Percentiles rank a stretch among this genome's conserved stretches.
These are phyloP conservation scores for Penicillium griseofulvum DNA, from an alignment of 2,329 filamentous ascomycete genomes.

Conservation along the genomic window DNA sequence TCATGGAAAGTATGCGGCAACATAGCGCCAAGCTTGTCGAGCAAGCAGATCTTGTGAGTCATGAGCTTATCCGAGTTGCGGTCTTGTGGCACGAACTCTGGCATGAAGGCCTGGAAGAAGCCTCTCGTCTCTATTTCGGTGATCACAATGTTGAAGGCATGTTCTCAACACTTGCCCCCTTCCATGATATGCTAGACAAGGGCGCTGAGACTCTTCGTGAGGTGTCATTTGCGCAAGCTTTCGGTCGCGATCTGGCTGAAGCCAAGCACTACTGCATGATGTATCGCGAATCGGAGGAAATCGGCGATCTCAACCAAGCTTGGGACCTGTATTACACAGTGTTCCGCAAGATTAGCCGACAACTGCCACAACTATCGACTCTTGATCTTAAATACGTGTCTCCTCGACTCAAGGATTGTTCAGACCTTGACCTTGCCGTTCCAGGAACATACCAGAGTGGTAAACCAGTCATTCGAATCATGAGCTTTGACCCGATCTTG, in stretches of 20 bases:
- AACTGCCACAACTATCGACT: conserved; percentile 86
- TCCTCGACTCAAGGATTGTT: conserved; percentile 81
- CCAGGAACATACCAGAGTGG: conserved; percentile 88
- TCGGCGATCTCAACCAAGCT: conserved; percentile 92
- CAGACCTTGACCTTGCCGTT: conserved; percentile 87
- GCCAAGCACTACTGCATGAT: conserved; percentile 94
- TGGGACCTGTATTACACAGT: conserved; percentile 99
- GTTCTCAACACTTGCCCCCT: conserved; percentile 83
- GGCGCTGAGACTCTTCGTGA: conserved; percentile 92
- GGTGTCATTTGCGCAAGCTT: conserved; percentile 96
- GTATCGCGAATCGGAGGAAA: conserved; percentile 82
- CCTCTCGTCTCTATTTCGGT: conserved; percentile 92
- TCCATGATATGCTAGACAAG: conserved; percentile 86
- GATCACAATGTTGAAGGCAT: conserved; percentile 97
- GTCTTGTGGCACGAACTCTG: conserved; percentile 98
- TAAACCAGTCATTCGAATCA: conserved; percentile 76
- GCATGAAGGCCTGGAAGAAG: conserved; percentile 97
- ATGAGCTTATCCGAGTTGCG: conserved; percentile 93
- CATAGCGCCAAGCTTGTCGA: conserved; percentile 91
- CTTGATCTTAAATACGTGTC: conserved; percentile 96
- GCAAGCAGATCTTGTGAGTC: conserved; percentile 91
- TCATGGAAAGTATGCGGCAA: conserved; percentile 97
- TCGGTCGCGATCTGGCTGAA: conserved; percentile 90
- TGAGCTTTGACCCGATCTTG: conserved; percentile 85
- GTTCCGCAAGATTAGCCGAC: conserved; percentile 90